Evolutionary conservation across 768 basidiomycete genomes (phyloP).

Genomic region (Cystobasidium tubakii): DNA sequence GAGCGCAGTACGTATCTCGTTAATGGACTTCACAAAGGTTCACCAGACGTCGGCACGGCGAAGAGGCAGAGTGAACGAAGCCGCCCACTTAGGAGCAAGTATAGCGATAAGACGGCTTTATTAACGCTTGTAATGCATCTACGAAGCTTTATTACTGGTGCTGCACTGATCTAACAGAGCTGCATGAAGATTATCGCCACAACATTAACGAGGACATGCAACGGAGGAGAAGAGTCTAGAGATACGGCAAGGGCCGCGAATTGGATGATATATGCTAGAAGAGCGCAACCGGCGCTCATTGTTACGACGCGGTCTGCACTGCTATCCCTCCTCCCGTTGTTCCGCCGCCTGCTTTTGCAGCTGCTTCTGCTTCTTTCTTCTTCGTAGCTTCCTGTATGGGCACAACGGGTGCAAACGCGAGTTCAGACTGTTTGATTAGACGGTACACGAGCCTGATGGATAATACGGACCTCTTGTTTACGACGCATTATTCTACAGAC

Average conservation of each 20-base stretch:
- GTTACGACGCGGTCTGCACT: background rate
- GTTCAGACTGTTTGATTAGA: too few relatives aligned
- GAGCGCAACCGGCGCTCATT: background rate
- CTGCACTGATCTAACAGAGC: background rate
- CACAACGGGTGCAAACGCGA: background rate
- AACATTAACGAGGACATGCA: background rate
- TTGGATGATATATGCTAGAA: background rate
- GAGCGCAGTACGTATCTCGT: background rate
- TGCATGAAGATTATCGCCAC: background rate
- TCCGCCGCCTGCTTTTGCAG: background rate
- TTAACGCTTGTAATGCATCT: background rate
- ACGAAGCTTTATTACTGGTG: background rate
- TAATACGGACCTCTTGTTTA: background rate
- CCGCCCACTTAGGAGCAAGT: too few relatives aligned
- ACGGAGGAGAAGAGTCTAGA: background rate
- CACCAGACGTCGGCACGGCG: too few relatives aligned
- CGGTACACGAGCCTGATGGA: too few relatives aligned
- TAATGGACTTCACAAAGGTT: too few relatives aligned
- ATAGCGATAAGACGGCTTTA: too few relatives aligned
- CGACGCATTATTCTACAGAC: constrained; percentile 12
- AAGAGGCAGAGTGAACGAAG: too few relatives aligned
- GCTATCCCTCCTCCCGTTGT: background rate
- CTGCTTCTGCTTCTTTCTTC: constrained; percentile 16
- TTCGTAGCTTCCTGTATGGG: constrained; percentile 6
- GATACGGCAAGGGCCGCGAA: too few relatives aligned